Percentiles rank a stretch among this genome's conserved stretches.
Conservation (phyloP, 2,329 filamentous ascomycete genomes). For the Beauveria asiatica region DNA sequence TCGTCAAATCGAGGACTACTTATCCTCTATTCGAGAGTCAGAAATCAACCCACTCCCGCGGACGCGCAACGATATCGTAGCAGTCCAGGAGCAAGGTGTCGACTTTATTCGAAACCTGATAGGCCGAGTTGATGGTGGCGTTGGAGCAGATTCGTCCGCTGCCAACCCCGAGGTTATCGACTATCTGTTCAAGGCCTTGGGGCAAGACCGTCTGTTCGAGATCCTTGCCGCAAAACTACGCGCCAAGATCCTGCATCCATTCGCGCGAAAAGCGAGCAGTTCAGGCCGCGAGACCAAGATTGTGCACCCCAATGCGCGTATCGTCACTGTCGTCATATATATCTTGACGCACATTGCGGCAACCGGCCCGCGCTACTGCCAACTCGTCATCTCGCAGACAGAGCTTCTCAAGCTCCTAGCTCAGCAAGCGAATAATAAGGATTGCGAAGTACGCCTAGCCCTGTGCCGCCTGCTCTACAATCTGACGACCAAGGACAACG, state of each 20-base stretch:
- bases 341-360: conserved; percentile 86
- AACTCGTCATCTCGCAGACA: conserved; percentile 68
- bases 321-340: conserved; percentile 70
- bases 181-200: conserved; percentile 66
- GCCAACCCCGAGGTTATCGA: conserved; percentile 71
- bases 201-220: conserved; percentile 69
- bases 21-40: conserved; percentile 48
- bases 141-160: conserved; percentile 39
- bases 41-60: conserved; percentile 61
- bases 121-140: conserved; percentile 45
- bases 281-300: conserved; percentile 36
- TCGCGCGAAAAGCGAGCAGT: conserved; percentile 32
- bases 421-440: conserved; percentile 63
- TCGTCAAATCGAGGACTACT: conserved; percentile 40
- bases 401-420: conserved; percentile 65
- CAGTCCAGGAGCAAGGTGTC: conserved; percentile 84
- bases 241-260: conserved; percentile 47
- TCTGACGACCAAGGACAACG: conserved; percentile 73
- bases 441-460: conserved; percentile 64
- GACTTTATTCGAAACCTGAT: conserved; percentile 88
- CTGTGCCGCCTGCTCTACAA: conserved; percentile 82
- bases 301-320: conserved; percentile 53
- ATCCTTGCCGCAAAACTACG: conserved; percentile 73
- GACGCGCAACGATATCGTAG: conserved; percentile 67
- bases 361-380: conserved; percentile 67